Conservation (phyloP, 345 rosid species). For the thale cress (Arabidopsis thaliana) region DNA sequence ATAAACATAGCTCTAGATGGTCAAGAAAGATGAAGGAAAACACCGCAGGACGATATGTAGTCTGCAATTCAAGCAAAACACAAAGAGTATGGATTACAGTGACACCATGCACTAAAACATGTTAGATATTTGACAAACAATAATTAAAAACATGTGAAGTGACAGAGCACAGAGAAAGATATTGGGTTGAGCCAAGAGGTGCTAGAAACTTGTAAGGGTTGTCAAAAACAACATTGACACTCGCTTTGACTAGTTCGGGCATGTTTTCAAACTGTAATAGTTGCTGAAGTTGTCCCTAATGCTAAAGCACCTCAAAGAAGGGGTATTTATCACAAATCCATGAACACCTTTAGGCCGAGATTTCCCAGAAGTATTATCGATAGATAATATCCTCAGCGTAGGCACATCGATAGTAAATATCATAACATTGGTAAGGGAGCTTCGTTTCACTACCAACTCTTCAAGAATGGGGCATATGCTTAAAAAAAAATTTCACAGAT, state of each 20-base stretch:
- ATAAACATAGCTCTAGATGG: conserved; percentile 30
- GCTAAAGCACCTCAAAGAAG: conserved; percentile 28
- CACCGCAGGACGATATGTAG: conserved; percentile 5
- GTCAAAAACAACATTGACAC: conserved; percentile 11
- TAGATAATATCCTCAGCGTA: conserved; percentile 11
- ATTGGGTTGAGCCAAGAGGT: conserved; percentile 8
- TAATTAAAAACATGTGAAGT: conserved; percentile 4
- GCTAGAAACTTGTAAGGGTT: conserved; percentile 20
- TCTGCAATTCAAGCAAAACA: conserved; percentile 19
- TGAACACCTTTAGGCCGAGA: conserved; percentile 12
- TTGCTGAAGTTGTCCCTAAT: conserved; percentile 17
- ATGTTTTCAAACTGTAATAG: conserved; percentile 6
- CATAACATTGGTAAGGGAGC: neutral
- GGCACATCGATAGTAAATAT: conserved; percentile 15
- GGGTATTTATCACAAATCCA: conserved; percentile 30
- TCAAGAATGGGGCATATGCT: conserved; percentile 16
- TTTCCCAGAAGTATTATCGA: neutral
- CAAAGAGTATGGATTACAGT: neutral
- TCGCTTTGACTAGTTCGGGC: conserved; percentile 19
- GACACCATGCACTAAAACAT: neutral
- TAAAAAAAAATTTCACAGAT: conserved; percentile 4
- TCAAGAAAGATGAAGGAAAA: conserved; percentile 26
- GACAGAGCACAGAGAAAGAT: conserved; percentile 18
- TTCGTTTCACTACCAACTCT: conserved; percentile 8
- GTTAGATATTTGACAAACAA: neutral